A percentile compares a stretch with the other conserved stretches of the same genome.
Evolutionary conservation across 345 rosid genomes (phyloP).

Genomic region (Laguncularia racemosa): DNA sequence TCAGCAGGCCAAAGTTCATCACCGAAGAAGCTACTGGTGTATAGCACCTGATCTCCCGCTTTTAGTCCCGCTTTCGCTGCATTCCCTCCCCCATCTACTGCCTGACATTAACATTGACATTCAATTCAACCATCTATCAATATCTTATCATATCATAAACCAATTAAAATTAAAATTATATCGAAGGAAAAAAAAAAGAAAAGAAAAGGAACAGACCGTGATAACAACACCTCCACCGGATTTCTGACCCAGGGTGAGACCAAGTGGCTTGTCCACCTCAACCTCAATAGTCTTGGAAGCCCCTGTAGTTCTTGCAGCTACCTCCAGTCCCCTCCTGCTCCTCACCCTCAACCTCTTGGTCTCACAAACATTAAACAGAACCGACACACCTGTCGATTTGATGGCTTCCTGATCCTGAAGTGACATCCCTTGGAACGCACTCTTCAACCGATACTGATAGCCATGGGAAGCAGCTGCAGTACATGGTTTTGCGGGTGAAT

Average conservation of each 20-base stretch:
- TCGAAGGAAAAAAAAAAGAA: no score
- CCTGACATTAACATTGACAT: conserved; percentile 37
- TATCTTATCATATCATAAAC: no score
- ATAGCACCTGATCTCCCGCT: conserved; percentile 84
- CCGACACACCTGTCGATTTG: conserved; percentile 26
- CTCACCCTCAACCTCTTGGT: conserved; percentile 9
- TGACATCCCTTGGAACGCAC: conserved; percentile 55
- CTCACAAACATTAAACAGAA: conserved; percentile 24
- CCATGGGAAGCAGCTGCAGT: no score
- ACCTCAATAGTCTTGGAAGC: conserved; percentile 77
- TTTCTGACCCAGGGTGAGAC: conserved; percentile 88
- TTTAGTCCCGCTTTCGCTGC: conserved; percentile 93
- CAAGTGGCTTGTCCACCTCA: conserved; percentile 95
- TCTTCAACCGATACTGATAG: conserved; percentile 28
- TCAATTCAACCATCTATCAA: background rate
- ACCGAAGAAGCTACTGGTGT: conserved; percentile 98
- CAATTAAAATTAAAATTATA: no score
- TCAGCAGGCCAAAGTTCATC: conserved; percentile 99
- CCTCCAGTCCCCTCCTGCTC: conserved; percentile 33
- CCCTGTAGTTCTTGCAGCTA: conserved; percentile 62
- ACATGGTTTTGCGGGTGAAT: background rate
- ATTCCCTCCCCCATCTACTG: conserved; percentile 89
- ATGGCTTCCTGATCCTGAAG: conserved; percentile 60
- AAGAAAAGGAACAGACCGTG: conserved; percentile 42
- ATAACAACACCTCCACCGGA: conserved; percentile 85